A percentile compares a stretch with the other conserved stretches of the same genome.
Conservation (phyloP, 106 monocot species). For the Platanthera zijinensis region DNA sequence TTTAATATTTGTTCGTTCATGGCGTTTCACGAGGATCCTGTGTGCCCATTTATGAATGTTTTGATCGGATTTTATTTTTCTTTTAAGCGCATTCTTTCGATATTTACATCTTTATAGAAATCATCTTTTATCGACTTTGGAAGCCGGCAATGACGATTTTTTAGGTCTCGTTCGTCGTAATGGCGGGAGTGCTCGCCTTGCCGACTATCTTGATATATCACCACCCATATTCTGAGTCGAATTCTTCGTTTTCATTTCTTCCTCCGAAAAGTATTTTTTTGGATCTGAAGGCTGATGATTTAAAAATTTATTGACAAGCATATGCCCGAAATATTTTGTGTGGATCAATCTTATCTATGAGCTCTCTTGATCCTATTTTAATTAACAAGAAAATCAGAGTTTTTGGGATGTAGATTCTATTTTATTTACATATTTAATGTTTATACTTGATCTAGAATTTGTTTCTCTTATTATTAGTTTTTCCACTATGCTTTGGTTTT, state of each 20-base stretch:
- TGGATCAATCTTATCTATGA: background rate
- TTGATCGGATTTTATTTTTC: background rate
- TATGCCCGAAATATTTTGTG: slow-evolving; percentile 1
- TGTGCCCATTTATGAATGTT: background rate
- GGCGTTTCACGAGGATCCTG: background rate
- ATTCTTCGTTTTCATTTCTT: too few species aligned
- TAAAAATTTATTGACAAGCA: slow-evolving; percentile 5
- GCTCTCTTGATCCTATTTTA: too few species aligned
- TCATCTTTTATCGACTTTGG: background rate
- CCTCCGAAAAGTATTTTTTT: too few species aligned
- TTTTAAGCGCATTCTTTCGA: background rate
- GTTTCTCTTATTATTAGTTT: too few species aligned
- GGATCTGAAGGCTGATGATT: background rate
- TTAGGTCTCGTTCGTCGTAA: slow-evolving; percentile 88
- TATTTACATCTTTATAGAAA: background rate
- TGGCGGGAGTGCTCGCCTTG: slow-evolving; percentile 48
- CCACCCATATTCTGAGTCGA: background rate
- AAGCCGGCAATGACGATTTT: slow-evolving; percentile 26
- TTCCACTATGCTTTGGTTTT: too few species aligned
- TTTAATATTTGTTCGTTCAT: too few species aligned
- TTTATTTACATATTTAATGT: too few species aligned
- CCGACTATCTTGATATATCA: slow-evolving; percentile 26
- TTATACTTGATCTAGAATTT: too few species aligned
- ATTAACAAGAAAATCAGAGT: too few species aligned
- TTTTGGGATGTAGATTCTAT: too few species aligned